phyloP scores from a whole-genome alignment of 495 filamentous ascomycete species.

The Aspergillus affinis region DNA sequence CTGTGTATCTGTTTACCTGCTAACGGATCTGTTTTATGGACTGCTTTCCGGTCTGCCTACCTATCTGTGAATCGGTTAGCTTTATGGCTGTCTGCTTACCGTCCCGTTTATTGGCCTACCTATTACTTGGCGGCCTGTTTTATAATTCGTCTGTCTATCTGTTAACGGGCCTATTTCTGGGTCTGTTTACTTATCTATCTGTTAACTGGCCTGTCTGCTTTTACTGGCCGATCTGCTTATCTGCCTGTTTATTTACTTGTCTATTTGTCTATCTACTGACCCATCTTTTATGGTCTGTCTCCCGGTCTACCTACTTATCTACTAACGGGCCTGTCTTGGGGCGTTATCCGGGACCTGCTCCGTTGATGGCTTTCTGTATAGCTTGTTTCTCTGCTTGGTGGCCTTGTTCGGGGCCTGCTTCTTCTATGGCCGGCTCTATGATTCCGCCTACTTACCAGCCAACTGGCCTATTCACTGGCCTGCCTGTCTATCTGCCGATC shows the following conservation, averaged over 20 bases:
- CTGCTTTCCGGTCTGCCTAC: no score
- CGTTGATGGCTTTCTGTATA: no score
- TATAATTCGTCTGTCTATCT: no score
- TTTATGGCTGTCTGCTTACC: background rate
- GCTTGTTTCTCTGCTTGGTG: no score
- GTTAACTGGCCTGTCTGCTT: background rate
- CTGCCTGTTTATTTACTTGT: background rate
- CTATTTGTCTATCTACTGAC: no score
- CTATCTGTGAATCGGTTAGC: background rate
- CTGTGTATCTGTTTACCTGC: background rate
- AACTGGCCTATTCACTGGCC: background rate
- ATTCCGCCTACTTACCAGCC: background rate
- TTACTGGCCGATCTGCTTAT: background rate
- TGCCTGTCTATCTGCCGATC: background rate
- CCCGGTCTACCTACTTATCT: no score
- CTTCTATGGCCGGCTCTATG: no score
- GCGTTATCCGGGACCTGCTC: no score
- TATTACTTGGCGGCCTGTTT: background rate
- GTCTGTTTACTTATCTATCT: background rate
- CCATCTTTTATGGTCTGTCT: no score
- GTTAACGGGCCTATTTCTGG: no score
- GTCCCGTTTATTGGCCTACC: background rate
- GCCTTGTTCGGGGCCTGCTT: background rate
- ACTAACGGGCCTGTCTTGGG: no score
- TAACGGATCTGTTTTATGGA: background rate